Conservation (phyloP, 306 rosid genomes). For the Sechiopsis laciniata region DNA sequence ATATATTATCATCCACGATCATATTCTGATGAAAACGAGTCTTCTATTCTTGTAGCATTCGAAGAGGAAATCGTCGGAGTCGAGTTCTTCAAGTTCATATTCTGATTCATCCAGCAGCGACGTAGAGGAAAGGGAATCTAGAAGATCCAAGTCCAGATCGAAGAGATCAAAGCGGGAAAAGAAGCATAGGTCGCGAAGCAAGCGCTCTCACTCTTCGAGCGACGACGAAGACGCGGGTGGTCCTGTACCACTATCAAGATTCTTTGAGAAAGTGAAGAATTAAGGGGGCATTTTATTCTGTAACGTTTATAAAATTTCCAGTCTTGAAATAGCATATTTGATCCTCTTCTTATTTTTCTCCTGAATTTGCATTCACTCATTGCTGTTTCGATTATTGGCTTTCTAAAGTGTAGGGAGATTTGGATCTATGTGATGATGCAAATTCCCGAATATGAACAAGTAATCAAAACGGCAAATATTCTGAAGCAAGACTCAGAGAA, state of each 20-base stretch:
- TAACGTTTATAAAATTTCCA: conserved; percentile 8
- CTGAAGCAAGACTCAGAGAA: neutral
- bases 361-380: neutral
- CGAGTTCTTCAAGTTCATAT: too few relatives aligned
- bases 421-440: neutral
- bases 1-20: too few relatives aligned
- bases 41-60: too few relatives aligned
- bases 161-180: conserved; percentile 78
- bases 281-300: conserved; percentile 20
- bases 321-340: conserved; percentile 18
- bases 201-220: conserved; percentile 45
- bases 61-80: too few relatives aligned
- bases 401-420: conserved; percentile 5
- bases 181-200: conserved; percentile 63
- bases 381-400: conserved; percentile 5
- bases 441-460: neutral
- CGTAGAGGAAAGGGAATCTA: conserved; percentile 62
- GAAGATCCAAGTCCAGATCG: conserved; percentile 76
- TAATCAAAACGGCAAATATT: conserved; percentile 5
- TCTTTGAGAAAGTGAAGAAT: too few relatives aligned
- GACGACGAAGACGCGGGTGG: too few relatives aligned
- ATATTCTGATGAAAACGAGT: too few relatives aligned
- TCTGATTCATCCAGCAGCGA: conserved; percentile 37
- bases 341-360: neutral
- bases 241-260: too few relatives aligned